Percentiles rank a stretch among this genome's conserved stretches.
phyloP scores from a whole-genome alignment of 1,284 basidiomycete species.

The Trichosporon asahii region DNA sequence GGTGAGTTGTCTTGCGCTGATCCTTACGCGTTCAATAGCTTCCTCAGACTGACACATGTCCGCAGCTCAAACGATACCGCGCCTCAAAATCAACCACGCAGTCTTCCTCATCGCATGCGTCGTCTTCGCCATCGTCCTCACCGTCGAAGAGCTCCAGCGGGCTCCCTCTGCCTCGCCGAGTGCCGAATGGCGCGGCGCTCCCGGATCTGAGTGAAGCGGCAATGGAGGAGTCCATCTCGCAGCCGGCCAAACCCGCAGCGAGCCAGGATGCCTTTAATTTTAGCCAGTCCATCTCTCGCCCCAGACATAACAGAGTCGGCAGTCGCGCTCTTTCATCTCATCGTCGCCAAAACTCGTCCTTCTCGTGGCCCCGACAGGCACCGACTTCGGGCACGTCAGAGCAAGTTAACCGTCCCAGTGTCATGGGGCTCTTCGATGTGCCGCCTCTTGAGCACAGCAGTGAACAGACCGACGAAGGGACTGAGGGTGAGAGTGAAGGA shows the following conservation, averaged over 20 bases:
- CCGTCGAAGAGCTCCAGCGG: slow-evolving; percentile 8
- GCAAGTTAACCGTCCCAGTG: slow-evolving; percentile 7
- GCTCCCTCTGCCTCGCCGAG: slow-evolving; percentile 11
- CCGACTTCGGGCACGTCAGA: slow-evolving; percentile 2
- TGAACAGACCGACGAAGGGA: slow-evolving; percentile 9
- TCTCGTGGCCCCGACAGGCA: slow-evolving; percentile 19
- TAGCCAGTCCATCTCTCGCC: not conserved
- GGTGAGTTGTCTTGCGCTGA: slow-evolving; percentile 27
- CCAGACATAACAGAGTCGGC: slow-evolving; percentile 13
- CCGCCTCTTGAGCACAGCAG: slow-evolving; percentile 12
- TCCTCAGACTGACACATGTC: slow-evolving; percentile 5
- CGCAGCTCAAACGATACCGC: slow-evolving; percentile 44
- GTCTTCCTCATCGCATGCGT: slow-evolving; percentile 21
- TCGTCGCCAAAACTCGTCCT: slow-evolving; percentile 22
- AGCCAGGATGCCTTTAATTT: not conserved
- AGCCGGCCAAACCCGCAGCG: slow-evolving; percentile 9
- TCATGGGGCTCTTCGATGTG: slow-evolving; percentile 20
- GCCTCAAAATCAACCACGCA: slow-evolving; percentile 29
- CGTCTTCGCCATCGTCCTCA: slow-evolving; percentile 21
- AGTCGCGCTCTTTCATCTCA: slow-evolving; percentile 15
- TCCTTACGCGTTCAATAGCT: not conserved
- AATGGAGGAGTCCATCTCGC: not conserved
- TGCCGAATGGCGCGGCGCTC: not conserved
- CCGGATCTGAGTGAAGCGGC: not conserved
- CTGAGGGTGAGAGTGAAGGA: slow-evolving; percentile 14